Conservation (phyloP, 208 protist species). For the Crithidia thermophila region DNA sequence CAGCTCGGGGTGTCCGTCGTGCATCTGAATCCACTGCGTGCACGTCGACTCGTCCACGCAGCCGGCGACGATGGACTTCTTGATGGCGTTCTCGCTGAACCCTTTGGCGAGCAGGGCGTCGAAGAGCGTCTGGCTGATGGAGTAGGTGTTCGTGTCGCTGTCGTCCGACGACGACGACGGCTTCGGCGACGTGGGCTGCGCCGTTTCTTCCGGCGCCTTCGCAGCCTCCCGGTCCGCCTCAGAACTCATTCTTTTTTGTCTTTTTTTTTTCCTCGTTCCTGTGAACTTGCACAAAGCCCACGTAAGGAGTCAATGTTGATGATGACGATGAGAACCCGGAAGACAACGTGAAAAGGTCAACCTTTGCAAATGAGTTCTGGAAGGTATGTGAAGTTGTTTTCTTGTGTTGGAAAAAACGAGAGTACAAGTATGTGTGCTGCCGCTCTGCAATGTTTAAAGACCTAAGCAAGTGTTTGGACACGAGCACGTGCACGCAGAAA, state of each 20-base stretch:
- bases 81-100: conserved; percentile 88
- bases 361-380: too few relatives aligned
- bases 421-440: too few relatives aligned
- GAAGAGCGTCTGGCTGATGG: conserved; percentile 58
- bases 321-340: too few relatives aligned
- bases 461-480: too few relatives aligned
- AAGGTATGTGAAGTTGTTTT: too few relatives aligned
- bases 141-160: conserved; percentile 34
- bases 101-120: conserved; percentile 52
- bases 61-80: conserved; percentile 86
- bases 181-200: not conserved
- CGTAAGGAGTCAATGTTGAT: too few relatives aligned
- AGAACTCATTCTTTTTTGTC: not conserved
- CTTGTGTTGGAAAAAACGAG: too few relatives aligned
- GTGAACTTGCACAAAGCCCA: too few relatives aligned
- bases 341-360: too few relatives aligned
- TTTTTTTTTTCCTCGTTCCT: too few relatives aligned
- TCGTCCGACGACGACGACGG: conserved; percentile 7
- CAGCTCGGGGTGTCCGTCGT: conserved; percentile 80
- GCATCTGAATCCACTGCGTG: conserved; percentile 87
- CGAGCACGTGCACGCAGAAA: too few relatives aligned
- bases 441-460: too few relatives aligned
- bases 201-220: not conserved
- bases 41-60: conserved; percentile 83
- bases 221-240: not conserved